Percentiles rank a stretch among this genome's conserved stretches.
Evolutionary conservation across 2,329 filamentous ascomycete species (phyloP).

Genomic region (Ampelomyces quisqualis): DNA sequence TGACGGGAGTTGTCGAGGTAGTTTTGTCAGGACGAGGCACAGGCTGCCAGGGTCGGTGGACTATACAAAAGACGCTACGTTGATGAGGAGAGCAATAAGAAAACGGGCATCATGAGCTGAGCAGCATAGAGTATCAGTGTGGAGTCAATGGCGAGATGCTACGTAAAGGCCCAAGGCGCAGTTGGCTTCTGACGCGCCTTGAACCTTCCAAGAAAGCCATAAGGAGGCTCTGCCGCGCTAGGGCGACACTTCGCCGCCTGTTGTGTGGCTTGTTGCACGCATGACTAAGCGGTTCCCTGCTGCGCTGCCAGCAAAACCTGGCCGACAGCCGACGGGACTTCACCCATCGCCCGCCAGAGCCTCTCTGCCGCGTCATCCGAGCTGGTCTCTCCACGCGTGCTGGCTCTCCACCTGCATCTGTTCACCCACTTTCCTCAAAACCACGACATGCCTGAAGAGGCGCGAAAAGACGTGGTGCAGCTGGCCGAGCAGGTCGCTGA

Average conservation of each 20-base stretch:
- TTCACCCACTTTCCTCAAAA: slow-evolving; percentile 8
- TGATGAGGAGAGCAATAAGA: slow-evolving; percentile 3
- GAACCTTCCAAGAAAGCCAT: slow-evolving; percentile 26
- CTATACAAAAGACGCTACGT: slow-evolving; percentile 1
- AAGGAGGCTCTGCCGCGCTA: slow-evolving; percentile 14
- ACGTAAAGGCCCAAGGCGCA: slow-evolving; percentile 37
- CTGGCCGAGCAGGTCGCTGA: slow-evolving; percentile 47
- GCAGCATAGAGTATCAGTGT: slow-evolving; percentile 31
- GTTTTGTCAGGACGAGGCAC: no score
- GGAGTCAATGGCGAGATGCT: slow-evolving; percentile 27
- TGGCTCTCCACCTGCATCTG: slow-evolving; percentile 9
- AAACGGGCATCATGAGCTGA: slow-evolving; percentile 24
- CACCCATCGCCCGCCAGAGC: slow-evolving; percentile 16
- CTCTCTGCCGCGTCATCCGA: slow-evolving; percentile 29
- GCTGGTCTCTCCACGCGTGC: slow-evolving; percentile 14
- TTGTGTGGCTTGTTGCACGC: slow-evolving; percentile 1
- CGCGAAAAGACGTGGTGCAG: slow-evolving; percentile 29
- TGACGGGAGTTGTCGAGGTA: slow-evolving; percentile 23
- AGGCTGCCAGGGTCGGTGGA: no score
- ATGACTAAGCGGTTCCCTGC: slow-evolving; percentile 13
- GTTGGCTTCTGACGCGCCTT: slow-evolving; percentile 29
- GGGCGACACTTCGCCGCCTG: slow-evolving; percentile 4
- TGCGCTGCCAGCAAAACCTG: slow-evolving; percentile 7
- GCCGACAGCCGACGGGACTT: slow-evolving; percentile 19
- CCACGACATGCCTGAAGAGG: slow-evolving; percentile 29